Evolutionary conservation across 1,284 basidiomycete genomes (phyloP).

Genomic region (Anthracocystis walkeri): DNA sequence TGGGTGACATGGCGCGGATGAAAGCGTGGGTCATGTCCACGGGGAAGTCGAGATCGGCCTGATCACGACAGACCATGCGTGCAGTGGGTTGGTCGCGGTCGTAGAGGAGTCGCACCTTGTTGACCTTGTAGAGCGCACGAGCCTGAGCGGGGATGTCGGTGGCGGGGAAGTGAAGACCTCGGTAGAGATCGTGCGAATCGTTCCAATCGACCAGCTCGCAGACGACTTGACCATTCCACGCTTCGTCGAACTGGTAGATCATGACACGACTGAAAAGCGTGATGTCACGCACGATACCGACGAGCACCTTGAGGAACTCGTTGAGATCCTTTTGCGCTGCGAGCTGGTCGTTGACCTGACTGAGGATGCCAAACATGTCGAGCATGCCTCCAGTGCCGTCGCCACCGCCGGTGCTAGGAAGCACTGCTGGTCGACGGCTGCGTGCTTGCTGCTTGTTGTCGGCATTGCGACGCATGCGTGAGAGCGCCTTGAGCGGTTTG

Average conservation of each 20-base stretch:
- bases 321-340: slow-evolving; percentile 79
- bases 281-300: slow-evolving; percentile 84
- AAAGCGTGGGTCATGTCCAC: slow-evolving; percentile 90
- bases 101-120: slow-evolving; percentile 86
- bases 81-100: slow-evolving; percentile 82
- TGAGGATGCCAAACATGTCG: slow-evolving; percentile 74
- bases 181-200: slow-evolving; percentile 82
- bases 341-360: slow-evolving; percentile 87
- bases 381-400: slow-evolving; percentile 51
- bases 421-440: slow-evolving; percentile 30
- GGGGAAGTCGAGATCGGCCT: slow-evolving; percentile 79
- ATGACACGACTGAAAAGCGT: slow-evolving; percentile 75
- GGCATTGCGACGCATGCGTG: slow-evolving; percentile 71
- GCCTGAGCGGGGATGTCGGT: slow-evolving; percentile 76
- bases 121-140: slow-evolving; percentile 74
- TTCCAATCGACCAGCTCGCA: slow-evolving; percentile 87
- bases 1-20: slow-evolving; percentile 88
- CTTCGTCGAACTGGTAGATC: slow-evolving; percentile 85
- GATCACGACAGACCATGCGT: slow-evolving; percentile 78
- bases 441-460: slow-evolving; percentile 33
- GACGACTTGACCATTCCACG: slow-evolving; percentile 78
- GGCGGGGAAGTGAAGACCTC: slow-evolving; percentile 78
- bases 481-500: slow-evolving; percentile 80
- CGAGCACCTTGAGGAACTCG: slow-evolving; percentile 80
- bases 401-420: slow-evolving; percentile 30